A percentile compares a stretch with the other conserved stretches of the same genome.
These are phyloP conservation scores for Atalantia buxifolia DNA, from an alignment of 345 rosid species.

Conservation along the genomic window DNA sequence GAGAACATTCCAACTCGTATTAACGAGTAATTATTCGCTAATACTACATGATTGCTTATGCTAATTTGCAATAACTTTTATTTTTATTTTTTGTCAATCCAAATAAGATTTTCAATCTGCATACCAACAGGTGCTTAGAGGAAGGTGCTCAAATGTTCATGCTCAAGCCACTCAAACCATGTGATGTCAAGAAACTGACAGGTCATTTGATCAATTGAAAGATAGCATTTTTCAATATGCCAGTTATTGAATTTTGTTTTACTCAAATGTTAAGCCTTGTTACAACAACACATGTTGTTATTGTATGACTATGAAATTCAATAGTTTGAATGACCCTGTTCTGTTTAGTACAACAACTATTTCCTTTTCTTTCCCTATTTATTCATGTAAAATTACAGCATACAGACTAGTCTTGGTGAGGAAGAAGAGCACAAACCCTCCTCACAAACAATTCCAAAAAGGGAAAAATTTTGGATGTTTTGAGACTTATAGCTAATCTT, in stretches of 20 bases:
- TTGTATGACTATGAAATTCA: not conserved
- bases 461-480: not conserved
- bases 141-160: constrained; percentile 92
- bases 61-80: not conserved
- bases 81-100: not conserved
- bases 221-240: not conserved
- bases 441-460: not conserved
- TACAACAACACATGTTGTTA: not conserved
- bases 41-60: not conserved
- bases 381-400: not conserved
- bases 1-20: constrained; percentile 75
- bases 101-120: not conserved
- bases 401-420: not conserved
- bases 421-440: not conserved
- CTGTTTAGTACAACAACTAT: not conserved
- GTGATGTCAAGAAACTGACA: constrained; percentile 69
- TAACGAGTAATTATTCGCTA: constrained; percentile 41
- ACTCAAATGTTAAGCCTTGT: not conserved
- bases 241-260: not conserved
- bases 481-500: no score
- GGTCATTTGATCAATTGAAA: constrained; percentile 40
- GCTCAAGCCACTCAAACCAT: constrained; percentile 76
- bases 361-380: not conserved
- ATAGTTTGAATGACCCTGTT: not conserved
- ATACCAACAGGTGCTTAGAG: constrained; percentile 52